phyloP scores from a whole-genome alignment of 2,329 filamentous ascomycete species.

The Scytalidium sp. region DNA sequence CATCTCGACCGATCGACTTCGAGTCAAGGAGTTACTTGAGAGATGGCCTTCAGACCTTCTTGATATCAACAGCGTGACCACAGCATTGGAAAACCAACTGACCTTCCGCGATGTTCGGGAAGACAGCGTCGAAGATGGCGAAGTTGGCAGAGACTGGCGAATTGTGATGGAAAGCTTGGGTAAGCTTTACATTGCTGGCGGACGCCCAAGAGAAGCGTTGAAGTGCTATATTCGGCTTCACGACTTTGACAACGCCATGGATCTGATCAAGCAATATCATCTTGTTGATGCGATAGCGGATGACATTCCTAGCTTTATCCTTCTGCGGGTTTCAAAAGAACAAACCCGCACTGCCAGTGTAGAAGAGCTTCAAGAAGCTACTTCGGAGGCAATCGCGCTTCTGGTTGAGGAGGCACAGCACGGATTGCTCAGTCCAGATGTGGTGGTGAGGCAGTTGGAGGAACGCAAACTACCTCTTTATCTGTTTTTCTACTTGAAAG shows the following conservation, averaged over 20 bases:
- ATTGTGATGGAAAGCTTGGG: slow-evolving; percentile 86
- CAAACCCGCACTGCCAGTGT: slow-evolving; percentile 63
- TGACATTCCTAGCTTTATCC: slow-evolving; percentile 85
- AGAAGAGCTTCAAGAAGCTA: slow-evolving; percentile 73
- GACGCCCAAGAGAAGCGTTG: slow-evolving; percentile 78
- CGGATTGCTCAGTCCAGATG: slow-evolving; percentile 74
- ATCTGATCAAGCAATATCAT: slow-evolving; percentile 81
- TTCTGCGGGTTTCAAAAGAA: slow-evolving; percentile 76
- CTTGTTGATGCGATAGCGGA: slow-evolving; percentile 86
- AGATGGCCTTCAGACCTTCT: slow-evolving; percentile 84
- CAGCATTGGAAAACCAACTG: slow-evolving; percentile 78
- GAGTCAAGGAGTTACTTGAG: slow-evolving; percentile 76
- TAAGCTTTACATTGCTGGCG: slow-evolving; percentile 78
- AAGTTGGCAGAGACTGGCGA: slow-evolving; percentile 77
- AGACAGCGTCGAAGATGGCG: slow-evolving; percentile 71
- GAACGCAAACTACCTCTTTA: slow-evolving; percentile 67
- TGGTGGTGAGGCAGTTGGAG: slow-evolving; percentile 76
- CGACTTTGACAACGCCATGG: slow-evolving; percentile 86
- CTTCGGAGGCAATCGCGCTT: slow-evolving; percentile 78
- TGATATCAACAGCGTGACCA: slow-evolving; percentile 71
- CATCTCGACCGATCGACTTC: slow-evolving; percentile 70
- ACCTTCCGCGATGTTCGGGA: slow-evolving; percentile 71
- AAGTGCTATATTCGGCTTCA: slow-evolving; percentile 87
- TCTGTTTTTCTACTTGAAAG: slow-evolving; percentile 87
- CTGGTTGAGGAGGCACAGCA: slow-evolving; percentile 90